Conservation (phyloP, 805 yeast genomes). For the Saccharomycopsis javanensis region DNA sequence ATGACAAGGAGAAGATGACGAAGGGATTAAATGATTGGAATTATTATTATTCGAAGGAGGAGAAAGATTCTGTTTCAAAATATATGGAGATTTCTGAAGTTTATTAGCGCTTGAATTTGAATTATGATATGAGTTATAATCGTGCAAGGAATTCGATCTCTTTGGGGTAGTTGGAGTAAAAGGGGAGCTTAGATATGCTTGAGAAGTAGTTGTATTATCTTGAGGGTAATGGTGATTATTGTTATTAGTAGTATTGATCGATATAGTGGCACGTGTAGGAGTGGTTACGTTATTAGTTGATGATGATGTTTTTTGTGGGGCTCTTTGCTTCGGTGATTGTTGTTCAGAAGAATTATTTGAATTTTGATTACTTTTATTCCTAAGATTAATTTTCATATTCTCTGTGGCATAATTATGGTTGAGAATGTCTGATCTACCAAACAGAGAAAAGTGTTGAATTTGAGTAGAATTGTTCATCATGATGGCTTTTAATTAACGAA, state of each 20-base stretch:
- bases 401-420: conserved; percentile 14
- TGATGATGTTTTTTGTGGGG: neutral
- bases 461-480: conserved; percentile 11
- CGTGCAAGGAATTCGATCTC: neutral
- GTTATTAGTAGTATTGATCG: neutral
- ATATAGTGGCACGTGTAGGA: conserved; percentile 1
- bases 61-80: neutral
- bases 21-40: neutral
- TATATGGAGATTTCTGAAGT: neutral
- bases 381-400: neutral
- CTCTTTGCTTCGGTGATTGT: neutral
- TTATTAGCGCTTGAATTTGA: neutral
- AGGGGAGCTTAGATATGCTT: neutral
- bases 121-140: neutral
- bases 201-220: conserved; percentile 1
- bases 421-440: conserved; percentile 12
- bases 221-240: neutral
- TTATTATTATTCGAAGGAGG: neutral
- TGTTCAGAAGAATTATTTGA: neutral
- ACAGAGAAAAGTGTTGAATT: conserved; percentile 11
- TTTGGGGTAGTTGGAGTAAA: conserved; percentile 12
- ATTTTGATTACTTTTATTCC: neutral
- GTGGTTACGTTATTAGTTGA: neutral
- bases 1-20: neutral
- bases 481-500: too few relatives aligned